These are phyloP conservation scores for Populus simonii DNA, from an alignment of 345 rosid genomes.

Conservation along the genomic window DNA sequence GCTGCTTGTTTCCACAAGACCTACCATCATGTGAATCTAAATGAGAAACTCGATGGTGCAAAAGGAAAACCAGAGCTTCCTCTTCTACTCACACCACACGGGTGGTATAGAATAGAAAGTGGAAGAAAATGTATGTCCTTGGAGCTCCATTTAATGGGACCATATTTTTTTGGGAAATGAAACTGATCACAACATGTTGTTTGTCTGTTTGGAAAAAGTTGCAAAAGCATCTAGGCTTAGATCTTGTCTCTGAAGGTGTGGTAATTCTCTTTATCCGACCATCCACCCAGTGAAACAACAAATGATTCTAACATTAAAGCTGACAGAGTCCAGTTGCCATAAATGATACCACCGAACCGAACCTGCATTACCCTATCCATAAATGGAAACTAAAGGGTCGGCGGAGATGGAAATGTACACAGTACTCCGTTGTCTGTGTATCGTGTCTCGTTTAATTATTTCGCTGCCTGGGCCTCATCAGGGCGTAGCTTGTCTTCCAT, in stretches of 20 bases:
- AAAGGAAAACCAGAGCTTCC: background rate
- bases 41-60: background rate
- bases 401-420: background rate
- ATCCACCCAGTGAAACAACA: background rate
- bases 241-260: background rate
- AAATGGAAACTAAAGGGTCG: background rate
- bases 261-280: background rate
- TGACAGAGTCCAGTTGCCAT: constrained; percentile 7
- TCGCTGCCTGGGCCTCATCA: background rate
- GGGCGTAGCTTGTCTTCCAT: background rate
- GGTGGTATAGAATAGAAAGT: background rate
- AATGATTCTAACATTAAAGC: background rate
- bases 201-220: constrained; percentile 11
- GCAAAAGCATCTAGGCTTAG: constrained; percentile 2
- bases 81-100: background rate
- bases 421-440: background rate
- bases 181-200: background rate
- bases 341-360: constrained; percentile 1
- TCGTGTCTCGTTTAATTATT: background rate
- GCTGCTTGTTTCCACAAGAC: background rate
- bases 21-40: background rate
- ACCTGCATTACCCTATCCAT: background rate
- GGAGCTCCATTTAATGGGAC: background rate
- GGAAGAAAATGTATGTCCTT: background rate
- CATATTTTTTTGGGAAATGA: background rate